Percentiles rank a stretch among this genome's conserved stretches.
phyloP scores from a whole-genome alignment of 2,329 filamentous ascomycete genomes.

The Sporothrix curviconia region DNA sequence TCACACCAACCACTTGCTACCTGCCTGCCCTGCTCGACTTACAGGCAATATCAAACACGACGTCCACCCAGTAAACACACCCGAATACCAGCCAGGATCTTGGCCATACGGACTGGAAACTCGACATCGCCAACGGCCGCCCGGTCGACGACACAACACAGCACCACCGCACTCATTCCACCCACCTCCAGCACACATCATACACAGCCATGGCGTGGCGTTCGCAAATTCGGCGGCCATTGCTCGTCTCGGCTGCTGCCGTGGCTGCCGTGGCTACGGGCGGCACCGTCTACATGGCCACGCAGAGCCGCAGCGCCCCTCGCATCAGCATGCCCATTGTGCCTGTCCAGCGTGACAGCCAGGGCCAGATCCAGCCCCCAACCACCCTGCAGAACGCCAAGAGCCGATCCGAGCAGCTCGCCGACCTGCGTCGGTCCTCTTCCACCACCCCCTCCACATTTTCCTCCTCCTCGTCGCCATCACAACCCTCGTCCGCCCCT shows the following conservation, averaged over 20 bases:
- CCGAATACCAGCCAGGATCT: too few relatives aligned
- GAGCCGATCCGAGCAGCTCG: conserved; percentile 13
- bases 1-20: too few relatives aligned
- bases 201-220: conserved; percentile 11
- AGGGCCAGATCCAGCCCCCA: conserved; percentile 11
- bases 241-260: conserved; percentile 11
- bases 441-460: not conserved
- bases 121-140: too few relatives aligned
- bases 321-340: conserved; percentile 7
- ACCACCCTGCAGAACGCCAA: conserved; percentile 9
- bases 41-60: too few relatives aligned
- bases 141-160: too few relatives aligned
- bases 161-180: not conserved
- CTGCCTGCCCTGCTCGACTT: too few relatives aligned
- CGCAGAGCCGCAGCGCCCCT: not conserved
- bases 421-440: conserved; percentile 2
- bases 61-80: too few relatives aligned
- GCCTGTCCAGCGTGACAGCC: conserved; percentile 11
- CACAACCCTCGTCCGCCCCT: conserved; percentile 10
- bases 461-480: conserved; percentile 19
- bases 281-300: not conserved
- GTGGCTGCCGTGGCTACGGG: conserved; percentile 10
- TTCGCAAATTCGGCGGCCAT: conserved; percentile 7
- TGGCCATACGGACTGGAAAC: too few relatives aligned
- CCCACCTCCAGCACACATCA: not conserved